A percentile compares a stretch with the other conserved stretches of the same genome.
These are phyloP conservation scores for Coemansia sp. DNA, from an alignment of 192 early-diverging fungal species.

Conservation along the genomic window DNA sequence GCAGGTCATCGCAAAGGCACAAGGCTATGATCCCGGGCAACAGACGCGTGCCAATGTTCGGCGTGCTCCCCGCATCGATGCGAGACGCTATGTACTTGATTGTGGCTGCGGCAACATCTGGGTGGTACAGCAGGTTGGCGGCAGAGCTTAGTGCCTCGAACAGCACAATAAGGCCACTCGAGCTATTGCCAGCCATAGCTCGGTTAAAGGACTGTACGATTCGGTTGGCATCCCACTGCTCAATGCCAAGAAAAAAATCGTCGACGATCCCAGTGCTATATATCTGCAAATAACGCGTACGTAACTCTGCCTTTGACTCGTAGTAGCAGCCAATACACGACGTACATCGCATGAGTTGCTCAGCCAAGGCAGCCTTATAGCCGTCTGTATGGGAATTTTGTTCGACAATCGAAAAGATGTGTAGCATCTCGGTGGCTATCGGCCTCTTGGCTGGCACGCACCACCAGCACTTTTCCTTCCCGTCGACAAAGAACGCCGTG, in stretches of 20 bases:
- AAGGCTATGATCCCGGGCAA: constrained; percentile 38
- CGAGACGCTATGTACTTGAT: constrained; percentile 18
- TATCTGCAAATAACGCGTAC: constrained; percentile 15
- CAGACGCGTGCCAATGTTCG: constrained; percentile 27
- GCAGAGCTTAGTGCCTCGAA: constrained; percentile 31
- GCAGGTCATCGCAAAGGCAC: constrained; percentile 18
- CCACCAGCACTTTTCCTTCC: constrained; percentile 54
- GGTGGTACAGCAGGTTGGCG: constrained; percentile 21
- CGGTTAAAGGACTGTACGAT: constrained; percentile 16
- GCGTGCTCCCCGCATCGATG: constrained; percentile 9
- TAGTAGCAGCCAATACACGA: constrained; percentile 46
- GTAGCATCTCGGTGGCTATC: constrained; percentile 43
- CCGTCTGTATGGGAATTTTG: constrained; percentile 8
- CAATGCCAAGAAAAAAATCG: constrained; percentile 22
- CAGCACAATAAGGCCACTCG: constrained; percentile 20
- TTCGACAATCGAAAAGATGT: constrained; percentile 41
- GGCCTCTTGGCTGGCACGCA: constrained; percentile 29
- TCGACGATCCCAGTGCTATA: constrained; percentile 25
- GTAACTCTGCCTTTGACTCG: constrained; percentile 30
- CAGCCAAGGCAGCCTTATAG: constrained; percentile 28
- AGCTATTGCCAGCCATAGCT: background rate
- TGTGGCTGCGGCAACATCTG: constrained; percentile 12
- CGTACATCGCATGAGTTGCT: constrained; percentile 39
- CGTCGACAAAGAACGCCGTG: constrained; percentile 39
- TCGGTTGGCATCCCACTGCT: constrained; percentile 42